Base-by-base conservation (phyloP, 2,329 filamentous ascomycete species). In the Setomelanomma holmii region DNA sequence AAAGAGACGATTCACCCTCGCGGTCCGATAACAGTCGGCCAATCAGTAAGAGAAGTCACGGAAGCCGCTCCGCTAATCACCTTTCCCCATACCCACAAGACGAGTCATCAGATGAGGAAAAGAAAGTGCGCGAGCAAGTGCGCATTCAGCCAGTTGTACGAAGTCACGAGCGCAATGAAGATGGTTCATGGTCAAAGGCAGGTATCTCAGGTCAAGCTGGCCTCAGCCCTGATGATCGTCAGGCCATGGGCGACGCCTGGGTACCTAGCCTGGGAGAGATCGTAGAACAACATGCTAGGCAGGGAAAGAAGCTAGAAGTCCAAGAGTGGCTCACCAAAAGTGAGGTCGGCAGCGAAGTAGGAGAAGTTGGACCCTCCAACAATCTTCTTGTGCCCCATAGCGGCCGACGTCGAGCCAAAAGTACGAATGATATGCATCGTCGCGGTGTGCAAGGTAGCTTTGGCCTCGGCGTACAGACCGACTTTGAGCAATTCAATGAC, bases 251-350 rank as follows among this genome's bases (percentile, higher is more conserved):
- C 4, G 67, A 80, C 46, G 68, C 72, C 14, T 75, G 75, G 40
- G 73, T 82, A 4, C 75, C 75, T 12, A 84, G 77, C 42, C 71
- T 83, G 6, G 80, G 82, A 41, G 81, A 85, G 21, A 70, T 83
- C 42, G 76, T 79, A 41, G 71, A 78, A 38, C 72, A 78, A 51
- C 76, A 79, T 43, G 71, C 78, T 27, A 69, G 77, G 24, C 75
- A 78, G 3, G 79, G 83, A 44, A 83, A 79, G 60, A 83, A 83
- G 51, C 73, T 76, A 7, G 80, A 83, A 46, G 82, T 86, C 27
- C 75, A 77, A 45, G 73, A 77, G 19, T 86, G 83, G 83, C 76
- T 84, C 3, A 77, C 71, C 12, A 75, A 71, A 45, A 77, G 71
- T 49, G 73, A 76, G 49, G 76, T 77, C 11, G 78, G 78, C n/a